Base-by-base conservation (phyloP, 257 asterid species). In the Cordia subcordata region DNA sequence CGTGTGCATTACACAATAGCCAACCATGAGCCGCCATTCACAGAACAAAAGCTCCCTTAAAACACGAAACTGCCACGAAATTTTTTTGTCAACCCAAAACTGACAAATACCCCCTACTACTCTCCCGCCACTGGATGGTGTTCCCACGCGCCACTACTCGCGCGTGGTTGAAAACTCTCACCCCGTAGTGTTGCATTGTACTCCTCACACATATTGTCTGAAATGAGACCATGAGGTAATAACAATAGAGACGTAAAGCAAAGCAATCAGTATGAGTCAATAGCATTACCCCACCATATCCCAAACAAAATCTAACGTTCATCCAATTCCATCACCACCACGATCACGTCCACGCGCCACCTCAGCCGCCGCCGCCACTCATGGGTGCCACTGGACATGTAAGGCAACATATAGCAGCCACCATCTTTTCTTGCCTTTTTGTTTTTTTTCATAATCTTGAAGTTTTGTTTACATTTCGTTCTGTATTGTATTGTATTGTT, bases 311-410 rank as follows among this genome's bases (percentile, higher is more conserved):
- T 79, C 83, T 74, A 79, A 81, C 87, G 79, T 66, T 70, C 81
- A 20, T 57, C n/a, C 22, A 21, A 8, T 40, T 13, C 50, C 75
- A 42, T 42, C 47, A 42, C 15, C 47, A 42, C 55, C 68, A 8
- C 23, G 71, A 13, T n/a, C 65, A 27, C n/a, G 16, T 4, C 55
- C 83, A 80, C 81, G 84, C 84, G 86, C 64, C 70, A 0, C 55
- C 75, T 46, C 64, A 18, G 59, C 72, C 67, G 52, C 64, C n/a
- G n/a, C 63, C 70, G 0, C 55, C 75, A 10, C 35, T 11, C 16
- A 86, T 90, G 96, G 90, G 90, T 49, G 47, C 47, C 47, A 11
- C 68, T 16, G 91, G 77, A 63, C 85, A 81, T 22, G 96, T 88
- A 60, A 71, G 85, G 10, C 46, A 51, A 11, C 8, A 42, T 11